Conservation (phyloP, 495 filamentous ascomycete species). For the Talaromyces borbonicus region DNA sequence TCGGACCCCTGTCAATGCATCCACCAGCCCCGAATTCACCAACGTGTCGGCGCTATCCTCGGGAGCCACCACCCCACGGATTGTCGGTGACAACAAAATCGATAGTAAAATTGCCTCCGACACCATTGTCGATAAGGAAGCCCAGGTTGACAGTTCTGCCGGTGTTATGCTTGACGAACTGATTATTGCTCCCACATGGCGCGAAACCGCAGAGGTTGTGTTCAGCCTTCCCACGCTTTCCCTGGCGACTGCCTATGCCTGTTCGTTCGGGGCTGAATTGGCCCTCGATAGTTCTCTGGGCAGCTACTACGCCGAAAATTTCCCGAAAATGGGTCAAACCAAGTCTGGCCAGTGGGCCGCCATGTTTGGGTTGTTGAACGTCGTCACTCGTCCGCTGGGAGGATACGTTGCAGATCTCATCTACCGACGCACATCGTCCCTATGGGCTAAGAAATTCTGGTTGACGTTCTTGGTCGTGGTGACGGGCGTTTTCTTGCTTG, state of each 20-base stretch:
- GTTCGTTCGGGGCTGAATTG: constrained; percentile 78
- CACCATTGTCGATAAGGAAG: background rate
- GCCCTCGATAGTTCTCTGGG: constrained; percentile 78
- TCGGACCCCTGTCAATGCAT: constrained; percentile 14
- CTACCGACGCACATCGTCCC: constrained; percentile 48
- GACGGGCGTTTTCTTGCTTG: constrained; percentile 57
- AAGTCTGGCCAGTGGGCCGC: constrained; percentile 67
- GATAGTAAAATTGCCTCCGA: background rate
- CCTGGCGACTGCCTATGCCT: constrained; percentile 65
- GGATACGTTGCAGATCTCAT: constrained; percentile 65
- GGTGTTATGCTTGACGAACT: constrained; percentile 44
- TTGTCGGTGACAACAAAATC: background rate
- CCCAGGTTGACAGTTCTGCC: constrained; percentile 44
- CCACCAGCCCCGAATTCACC: background rate
- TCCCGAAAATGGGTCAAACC: constrained; percentile 64
- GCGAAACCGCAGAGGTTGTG: constrained; percentile 46
- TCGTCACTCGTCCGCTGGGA: constrained; percentile 63
- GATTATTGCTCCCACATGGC: constrained; percentile 54
- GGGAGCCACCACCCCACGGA: background rate
- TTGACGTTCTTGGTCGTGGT: constrained; percentile 52
- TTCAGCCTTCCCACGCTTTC: constrained; percentile 59
- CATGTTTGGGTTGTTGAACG: constrained; percentile 85
- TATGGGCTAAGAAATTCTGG: constrained; percentile 72
- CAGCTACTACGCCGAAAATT: constrained; percentile 70
- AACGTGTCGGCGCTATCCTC: constrained; percentile 26